phyloP scores from a whole-genome alignment of 768 basidiomycete species.

The Phlegmacium glaucopus region DNA sequence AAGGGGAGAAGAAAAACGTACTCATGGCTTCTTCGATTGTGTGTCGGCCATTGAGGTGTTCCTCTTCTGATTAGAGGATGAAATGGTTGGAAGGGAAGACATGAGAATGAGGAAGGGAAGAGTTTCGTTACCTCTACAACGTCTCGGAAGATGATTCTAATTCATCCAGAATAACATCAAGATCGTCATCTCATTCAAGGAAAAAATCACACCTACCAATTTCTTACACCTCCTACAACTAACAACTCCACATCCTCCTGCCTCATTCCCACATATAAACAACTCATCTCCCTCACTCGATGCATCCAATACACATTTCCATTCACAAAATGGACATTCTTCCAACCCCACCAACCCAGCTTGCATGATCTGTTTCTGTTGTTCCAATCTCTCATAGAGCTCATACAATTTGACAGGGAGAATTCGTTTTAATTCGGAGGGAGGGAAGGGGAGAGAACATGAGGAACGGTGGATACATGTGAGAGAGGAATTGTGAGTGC shows the following conservation, averaged over 20 bases:
- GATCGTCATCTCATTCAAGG: slow-evolving; percentile 3
- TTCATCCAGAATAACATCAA: too few relatives aligned
- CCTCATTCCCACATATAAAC: slow-evolving; percentile 52
- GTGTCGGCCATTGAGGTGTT: slow-evolving; percentile 70
- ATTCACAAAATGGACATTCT: slow-evolving; percentile 91
- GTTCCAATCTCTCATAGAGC: slow-evolving; percentile 72
- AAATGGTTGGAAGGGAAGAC: too few relatives aligned
- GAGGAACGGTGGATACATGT: slow-evolving; percentile 82
- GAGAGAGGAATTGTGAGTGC: slow-evolving; percentile 57
- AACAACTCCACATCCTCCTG: slow-evolving; percentile 70
- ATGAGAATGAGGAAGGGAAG: background rate
- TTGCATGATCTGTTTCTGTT: slow-evolving; percentile 74
- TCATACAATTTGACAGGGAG: slow-evolving; percentile 63
- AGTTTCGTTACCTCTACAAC: slow-evolving; percentile 61
- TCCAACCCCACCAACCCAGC: slow-evolving; percentile 80
- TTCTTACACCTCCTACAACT: slow-evolving; percentile 82
- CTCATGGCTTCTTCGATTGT: slow-evolving; percentile 93
- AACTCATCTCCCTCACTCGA: slow-evolving; percentile 55
- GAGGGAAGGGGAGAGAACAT: slow-evolving; percentile 65
- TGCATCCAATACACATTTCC: slow-evolving; percentile 69
- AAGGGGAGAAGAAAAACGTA: slow-evolving; percentile 32
- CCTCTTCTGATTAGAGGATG: slow-evolving; percentile 49
- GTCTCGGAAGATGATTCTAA: slow-evolving; percentile 82
- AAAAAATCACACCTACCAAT: slow-evolving; percentile 47
- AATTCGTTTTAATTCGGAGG: slow-evolving; percentile 65